These are phyloP conservation scores for Stellera chamaejasme DNA, from an alignment of 345 rosid genomes.

Conservation along the genomic window DNA sequence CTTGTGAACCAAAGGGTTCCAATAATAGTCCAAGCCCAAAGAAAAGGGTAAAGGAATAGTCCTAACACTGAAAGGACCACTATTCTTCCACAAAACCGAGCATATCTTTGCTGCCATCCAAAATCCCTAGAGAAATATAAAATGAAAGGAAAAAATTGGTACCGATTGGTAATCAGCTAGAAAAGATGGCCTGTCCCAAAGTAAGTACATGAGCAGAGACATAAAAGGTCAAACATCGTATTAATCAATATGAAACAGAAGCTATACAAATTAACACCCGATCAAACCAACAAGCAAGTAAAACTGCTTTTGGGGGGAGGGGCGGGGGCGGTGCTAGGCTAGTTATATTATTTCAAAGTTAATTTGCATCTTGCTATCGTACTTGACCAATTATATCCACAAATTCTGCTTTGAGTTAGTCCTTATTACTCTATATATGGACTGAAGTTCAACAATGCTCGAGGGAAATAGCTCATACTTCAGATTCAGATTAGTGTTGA, in stretches of 20 bases:
- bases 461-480: no score
- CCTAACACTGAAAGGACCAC: conserved; percentile 71
- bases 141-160: conserved; percentile 4
- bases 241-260: background rate
- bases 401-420: no score
- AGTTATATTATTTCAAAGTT: no score
- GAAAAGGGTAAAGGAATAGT: conserved; percentile 77
- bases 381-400: no score
- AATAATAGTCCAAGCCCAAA: conserved; percentile 92
- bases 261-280: background rate
- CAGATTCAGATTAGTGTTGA: no score
- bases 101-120: conserved; percentile 95
- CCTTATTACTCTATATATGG: no score
- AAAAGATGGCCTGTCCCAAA: background rate
- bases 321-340: no score
- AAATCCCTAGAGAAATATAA: conserved; percentile 55
- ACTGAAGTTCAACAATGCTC: no score
- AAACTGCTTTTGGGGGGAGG: no score
- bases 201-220: background rate
- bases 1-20: conserved; percentile 86
- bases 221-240: background rate
- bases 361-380: no score
- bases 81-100: conserved; percentile 85
- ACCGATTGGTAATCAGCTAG: conserved; percentile 3
- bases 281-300: background rate